A percentile compares a stretch with the other conserved stretches of the same genome.
These are phyloP conservation scores for Acanthamoeba sp. DNA, from an alignment of 208 protist species.

Conservation along the genomic window DNA sequence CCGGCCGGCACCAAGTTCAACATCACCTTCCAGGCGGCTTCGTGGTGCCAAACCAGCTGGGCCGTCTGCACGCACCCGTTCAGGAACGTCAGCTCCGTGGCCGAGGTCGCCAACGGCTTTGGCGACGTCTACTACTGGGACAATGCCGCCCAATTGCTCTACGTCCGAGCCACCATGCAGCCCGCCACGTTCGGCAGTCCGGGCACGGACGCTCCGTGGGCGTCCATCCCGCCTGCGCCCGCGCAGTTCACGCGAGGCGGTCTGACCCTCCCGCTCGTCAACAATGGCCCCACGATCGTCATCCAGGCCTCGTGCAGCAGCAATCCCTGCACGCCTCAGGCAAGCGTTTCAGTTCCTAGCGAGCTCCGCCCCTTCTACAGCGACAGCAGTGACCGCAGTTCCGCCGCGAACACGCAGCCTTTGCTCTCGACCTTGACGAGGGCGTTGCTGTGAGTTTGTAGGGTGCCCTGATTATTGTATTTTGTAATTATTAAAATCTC, in stretches of 20 bases:
- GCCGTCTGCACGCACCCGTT: not conserved
- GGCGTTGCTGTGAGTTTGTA: not conserved
- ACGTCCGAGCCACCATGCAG: conserved; percentile 47
- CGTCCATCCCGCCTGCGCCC: not conserved
- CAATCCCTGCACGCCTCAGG: not conserved
- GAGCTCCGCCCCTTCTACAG: not conserved
- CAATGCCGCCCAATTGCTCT: not conserved
- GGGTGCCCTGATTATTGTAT: too few relatives aligned
- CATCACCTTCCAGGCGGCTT: conserved; percentile 1
- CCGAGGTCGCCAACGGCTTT: not conserved
- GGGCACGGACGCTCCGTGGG: not conserved
- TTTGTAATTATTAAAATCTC: not conserved
- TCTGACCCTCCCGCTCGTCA: not conserved
- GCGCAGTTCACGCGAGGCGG: not conserved
- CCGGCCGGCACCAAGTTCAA: conserved; percentile 19
- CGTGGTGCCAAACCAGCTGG: conserved; percentile 25
- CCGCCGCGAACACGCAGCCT: not conserved
- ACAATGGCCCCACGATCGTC: not conserved
- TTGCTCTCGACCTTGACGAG: not conserved
- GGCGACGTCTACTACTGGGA: conserved; percentile 48
- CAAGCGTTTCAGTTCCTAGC: not conserved
- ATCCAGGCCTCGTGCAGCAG: not conserved
- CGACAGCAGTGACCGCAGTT: not conserved
- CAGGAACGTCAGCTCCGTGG: not conserved
- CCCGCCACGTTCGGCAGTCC: not conserved